Percentiles rank a stretch among this genome's conserved stretches.
phyloP scores from a whole-genome alignment of 2,329 filamentous ascomycete genomes.

The Westerdykella ornata region DNA sequence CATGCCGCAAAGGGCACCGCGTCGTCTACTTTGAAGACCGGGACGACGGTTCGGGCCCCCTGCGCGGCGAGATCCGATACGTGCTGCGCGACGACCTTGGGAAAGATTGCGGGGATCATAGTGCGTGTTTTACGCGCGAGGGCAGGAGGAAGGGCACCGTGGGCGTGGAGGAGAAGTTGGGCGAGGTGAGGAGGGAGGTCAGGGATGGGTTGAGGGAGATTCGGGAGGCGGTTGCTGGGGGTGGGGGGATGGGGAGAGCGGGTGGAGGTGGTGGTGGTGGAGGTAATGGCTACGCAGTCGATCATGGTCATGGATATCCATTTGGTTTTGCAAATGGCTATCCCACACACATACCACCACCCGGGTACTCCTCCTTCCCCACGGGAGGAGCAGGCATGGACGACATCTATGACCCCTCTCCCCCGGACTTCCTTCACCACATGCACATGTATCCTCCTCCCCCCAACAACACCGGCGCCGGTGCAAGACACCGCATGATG shows the following conservation, averaged over 20 bases:
- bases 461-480: not conserved
- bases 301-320: constrained; percentile 1
- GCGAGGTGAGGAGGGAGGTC: constrained; percentile 1
- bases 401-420: not conserved
- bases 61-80: constrained; percentile 21
- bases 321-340: not conserved
- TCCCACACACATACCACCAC: not conserved
- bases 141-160: constrained; percentile 2
- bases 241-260: constrained; percentile 2
- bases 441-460: not conserved
- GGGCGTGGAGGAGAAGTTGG: constrained; percentile 5
- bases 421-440: too few species aligned
- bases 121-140: constrained; percentile 4
- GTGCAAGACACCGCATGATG: too few species aligned
- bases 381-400: not conserved
- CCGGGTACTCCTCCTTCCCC: not conserved
- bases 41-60: constrained; percentile 1
- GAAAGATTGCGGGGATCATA: constrained; percentile 22
- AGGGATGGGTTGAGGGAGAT: constrained; percentile 4
- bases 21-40: constrained; percentile 16
- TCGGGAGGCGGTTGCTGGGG: not conserved
- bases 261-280: constrained; percentile 10
- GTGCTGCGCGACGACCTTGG: constrained; percentile 23
- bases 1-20: constrained; percentile 23
- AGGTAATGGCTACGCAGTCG: constrained; percentile 4